These are phyloP conservation scores for Colletotrichum sublineola DNA, from an alignment of 2,329 filamentous ascomycete genomes.

Conservation along the genomic window DNA sequence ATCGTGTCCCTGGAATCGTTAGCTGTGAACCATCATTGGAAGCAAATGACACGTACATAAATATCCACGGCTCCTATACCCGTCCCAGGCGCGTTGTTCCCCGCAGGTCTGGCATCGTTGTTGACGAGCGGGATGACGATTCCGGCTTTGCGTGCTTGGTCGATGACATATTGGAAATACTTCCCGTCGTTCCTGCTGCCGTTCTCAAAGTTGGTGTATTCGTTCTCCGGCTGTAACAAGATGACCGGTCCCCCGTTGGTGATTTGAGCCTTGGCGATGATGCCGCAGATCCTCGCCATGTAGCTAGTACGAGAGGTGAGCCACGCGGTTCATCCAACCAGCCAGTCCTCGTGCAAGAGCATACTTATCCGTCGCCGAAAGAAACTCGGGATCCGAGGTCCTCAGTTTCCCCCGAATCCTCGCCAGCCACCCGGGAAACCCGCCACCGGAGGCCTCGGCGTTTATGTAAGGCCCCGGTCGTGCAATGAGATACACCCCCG, in stretches of 20 bases:
- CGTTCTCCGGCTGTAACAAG: constrained; percentile 84
- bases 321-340: not conserved
- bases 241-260: constrained; percentile 87
- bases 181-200: constrained; percentile 65
- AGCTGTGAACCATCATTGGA: not conserved
- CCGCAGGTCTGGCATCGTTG: constrained; percentile 75
- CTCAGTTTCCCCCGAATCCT: constrained; percentile 74
- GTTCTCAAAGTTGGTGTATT: constrained; percentile 72
- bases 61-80: constrained; percentile 57
- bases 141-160: constrained; percentile 76
- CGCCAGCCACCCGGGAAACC: constrained; percentile 85
- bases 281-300: constrained; percentile 59
- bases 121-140: constrained; percentile 81
- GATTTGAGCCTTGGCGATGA: constrained; percentile 82
- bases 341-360: constrained; percentile 33
- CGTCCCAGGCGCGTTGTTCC: constrained; percentile 74
- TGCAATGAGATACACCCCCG: constrained; percentile 83
- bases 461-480: constrained; percentile 83
- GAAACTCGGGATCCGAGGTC: constrained; percentile 71
- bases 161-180: constrained; percentile 79
- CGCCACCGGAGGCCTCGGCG: constrained; percentile 81
- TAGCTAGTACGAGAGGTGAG: constrained; percentile 59
- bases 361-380: constrained; percentile 76
- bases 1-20: constrained; percentile 59
- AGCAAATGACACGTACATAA: constrained; percentile 51